A percentile compares a stretch with the other conserved stretches of the same genome.
Evolutionary conservation across 1,284 basidiomycete genomes (phyloP).

Genomic region (Cryptococcus amylolentus): DNA sequence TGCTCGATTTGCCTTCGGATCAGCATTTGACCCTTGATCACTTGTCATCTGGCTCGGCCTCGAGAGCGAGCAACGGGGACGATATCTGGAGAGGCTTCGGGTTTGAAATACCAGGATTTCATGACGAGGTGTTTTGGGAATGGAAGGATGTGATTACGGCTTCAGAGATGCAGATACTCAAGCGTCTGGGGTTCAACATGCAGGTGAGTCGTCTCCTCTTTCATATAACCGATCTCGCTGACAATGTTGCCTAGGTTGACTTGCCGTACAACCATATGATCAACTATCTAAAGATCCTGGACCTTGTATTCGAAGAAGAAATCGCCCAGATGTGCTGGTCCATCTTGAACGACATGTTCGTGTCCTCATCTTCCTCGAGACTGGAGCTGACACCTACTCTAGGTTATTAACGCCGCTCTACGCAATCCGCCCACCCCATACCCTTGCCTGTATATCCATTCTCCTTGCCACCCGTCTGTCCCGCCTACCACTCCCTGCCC

Average conservation of each 20-base stretch:
- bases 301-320: constrained; percentile 62
- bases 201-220: constrained; percentile 23
- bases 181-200: constrained; percentile 85
- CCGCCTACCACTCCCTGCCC: constrained; percentile 66
- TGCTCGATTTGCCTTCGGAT: constrained; percentile 33
- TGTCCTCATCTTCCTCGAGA: not conserved
- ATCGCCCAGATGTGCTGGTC: constrained; percentile 80
- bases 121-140: constrained; percentile 47
- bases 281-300: constrained; percentile 89
- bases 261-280: constrained; percentile 91
- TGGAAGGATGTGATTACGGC: constrained; percentile 69
- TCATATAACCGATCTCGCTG: not conserved
- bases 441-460: constrained; percentile 81
- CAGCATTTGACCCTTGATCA: not conserved
- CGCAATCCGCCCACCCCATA: constrained; percentile 78
- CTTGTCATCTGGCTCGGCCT: not conserved
- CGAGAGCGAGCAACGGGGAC: not conserved
- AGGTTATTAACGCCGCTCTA: constrained; percentile 89
- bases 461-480: constrained; percentile 67
- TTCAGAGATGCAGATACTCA: constrained; percentile 95
- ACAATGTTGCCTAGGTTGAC: constrained; percentile 60
- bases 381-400: constrained; percentile 5
- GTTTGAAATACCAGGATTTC: constrained; percentile 40
- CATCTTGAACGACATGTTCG: constrained; percentile 81
- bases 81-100: constrained; percentile 33